Percentiles rank a stretch among this genome's conserved stretches.
Evolutionary conservation across 371 early-diverging fungal genomes (phyloP).

Genomic region (Rhizomucor pusillus): DNA sequence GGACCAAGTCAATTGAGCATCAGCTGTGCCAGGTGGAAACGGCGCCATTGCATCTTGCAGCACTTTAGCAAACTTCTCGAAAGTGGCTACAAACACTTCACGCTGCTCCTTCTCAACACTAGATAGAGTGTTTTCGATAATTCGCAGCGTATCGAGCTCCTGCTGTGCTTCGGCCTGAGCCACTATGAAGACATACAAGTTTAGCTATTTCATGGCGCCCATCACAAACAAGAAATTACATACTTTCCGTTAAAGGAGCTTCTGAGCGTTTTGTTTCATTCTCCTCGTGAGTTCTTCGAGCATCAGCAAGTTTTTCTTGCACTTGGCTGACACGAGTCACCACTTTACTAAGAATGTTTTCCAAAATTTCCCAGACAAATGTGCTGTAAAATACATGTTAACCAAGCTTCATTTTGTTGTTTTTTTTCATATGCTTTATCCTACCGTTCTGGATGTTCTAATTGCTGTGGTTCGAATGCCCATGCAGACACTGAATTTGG

Average conservation of each 20-base stretch:
- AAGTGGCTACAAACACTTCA: slow-evolving; percentile 74
- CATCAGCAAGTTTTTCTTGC: slow-evolving; percentile 48
- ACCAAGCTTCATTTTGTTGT: too few relatives aligned
- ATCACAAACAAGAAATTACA: not conserved
- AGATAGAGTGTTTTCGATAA: slow-evolving; percentile 62
- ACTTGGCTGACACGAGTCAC: slow-evolving; percentile 80
- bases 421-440: not conserved
- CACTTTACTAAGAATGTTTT: slow-evolving; percentile 79
- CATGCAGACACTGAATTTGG: slow-evolving; percentile 76
- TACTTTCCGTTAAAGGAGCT: slow-evolving; percentile 32
- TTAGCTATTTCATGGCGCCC: not conserved
- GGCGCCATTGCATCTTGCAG: slow-evolving; percentile 44
- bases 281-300: slow-evolving; percentile 29
- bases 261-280: slow-evolving; percentile 33
- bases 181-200: slow-evolving; percentile 16
- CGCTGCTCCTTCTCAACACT: slow-evolving; percentile 77
- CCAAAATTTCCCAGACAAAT: slow-evolving; percentile 77
- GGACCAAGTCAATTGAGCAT: slow-evolving; percentile 47
- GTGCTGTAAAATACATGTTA: slow-evolving; percentile 26
- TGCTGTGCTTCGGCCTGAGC: slow-evolving; percentile 47
- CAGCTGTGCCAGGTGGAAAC: slow-evolving; percentile 38
- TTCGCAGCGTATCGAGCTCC: slow-evolving; percentile 52
- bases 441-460: slow-evolving; percentile 54
- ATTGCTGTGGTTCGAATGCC: slow-evolving; percentile 63
- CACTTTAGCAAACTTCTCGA: slow-evolving; percentile 69